Percentiles rank a stretch among this genome's conserved stretches.
These are phyloP conservation scores for Blastobotrys elegans DNA, from an alignment of 1,139 yeast genomes.

Conservation along the genomic window DNA sequence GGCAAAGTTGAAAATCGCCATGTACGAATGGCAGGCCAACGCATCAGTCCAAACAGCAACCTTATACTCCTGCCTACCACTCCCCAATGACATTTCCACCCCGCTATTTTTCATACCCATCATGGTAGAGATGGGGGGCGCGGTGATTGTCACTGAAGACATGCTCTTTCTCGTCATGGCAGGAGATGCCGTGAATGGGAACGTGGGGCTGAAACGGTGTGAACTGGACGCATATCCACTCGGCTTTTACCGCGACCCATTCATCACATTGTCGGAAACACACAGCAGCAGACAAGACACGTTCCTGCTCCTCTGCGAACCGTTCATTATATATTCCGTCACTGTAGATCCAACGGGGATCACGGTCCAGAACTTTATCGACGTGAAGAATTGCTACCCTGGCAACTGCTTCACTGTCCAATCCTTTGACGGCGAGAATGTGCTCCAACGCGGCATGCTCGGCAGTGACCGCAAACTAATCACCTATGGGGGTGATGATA, in stretches of 20 bases:
- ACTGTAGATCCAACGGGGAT: conserved; percentile 11
- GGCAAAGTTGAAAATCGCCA: conserved; percentile 9
- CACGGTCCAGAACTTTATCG: conserved; percentile 7
- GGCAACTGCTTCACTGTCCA: conserved; percentile 21
- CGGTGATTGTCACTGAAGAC: conserved; percentile 17
- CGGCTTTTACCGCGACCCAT: conserved; percentile 12
- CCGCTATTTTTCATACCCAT: conserved; percentile 24
- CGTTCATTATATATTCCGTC: conserved; percentile 16
- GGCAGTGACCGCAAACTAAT: conserved; percentile 14
- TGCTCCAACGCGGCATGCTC: background rate
- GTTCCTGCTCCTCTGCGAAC: conserved; percentile 19
- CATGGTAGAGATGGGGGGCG: conserved; percentile 16
- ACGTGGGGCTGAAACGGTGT: background rate
- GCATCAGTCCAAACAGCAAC: conserved; percentile 1
- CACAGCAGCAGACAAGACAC: too few relatives aligned
- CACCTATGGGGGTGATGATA: conserved; percentile 22
- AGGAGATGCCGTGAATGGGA: conserved; percentile 23
- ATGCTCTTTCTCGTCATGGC: conserved; percentile 18
- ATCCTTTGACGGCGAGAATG: conserved; percentile 16
- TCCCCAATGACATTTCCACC: conserved; percentile 16
- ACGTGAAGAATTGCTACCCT: conserved; percentile 13
- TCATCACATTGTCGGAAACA: background rate
- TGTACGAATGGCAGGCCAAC: conserved; percentile 18
- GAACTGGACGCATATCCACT: conserved; percentile 9
- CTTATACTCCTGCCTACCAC: conserved; percentile 9